Evolutionary conservation across 768 basidiomycete genomes (phyloP), one percentile per base, ranked within the genome.

Genomic region (Leccinum imitatum): DNA sequence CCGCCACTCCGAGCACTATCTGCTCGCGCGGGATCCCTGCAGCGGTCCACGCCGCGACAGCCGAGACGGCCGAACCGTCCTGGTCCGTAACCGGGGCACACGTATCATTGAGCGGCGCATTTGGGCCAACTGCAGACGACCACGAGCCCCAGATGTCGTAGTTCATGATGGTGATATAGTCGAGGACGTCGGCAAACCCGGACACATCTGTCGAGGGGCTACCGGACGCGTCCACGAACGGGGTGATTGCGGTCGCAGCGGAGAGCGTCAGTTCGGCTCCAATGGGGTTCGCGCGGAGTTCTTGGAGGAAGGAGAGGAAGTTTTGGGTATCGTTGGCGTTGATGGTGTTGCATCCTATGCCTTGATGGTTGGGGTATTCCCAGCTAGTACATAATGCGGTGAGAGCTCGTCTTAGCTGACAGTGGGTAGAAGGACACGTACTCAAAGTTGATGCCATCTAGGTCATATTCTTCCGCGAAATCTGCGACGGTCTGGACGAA

Each of bases 1-100:
- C 74, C 6, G 93, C 84, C 1, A 95, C 85, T 48, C 91, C 93
- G 7, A 98, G 83, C 11, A 93, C 84, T 57, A 95, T 89, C 75
- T 88, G 71, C 59, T 63, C 3, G 19, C 74, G 70, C 1, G 93
- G 91, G 67, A 97, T 87, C 4, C 91, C 90, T 30, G 93, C 93
- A 2, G 71, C 67, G 1, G 77, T 82, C 95, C 95, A 97, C 0
- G 82, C 79, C 6, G 77, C 70, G 54, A 97, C 81, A 9, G 90
- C 86, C 1, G 85, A 85, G 25, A 82, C 80, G 1, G 89, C 94
- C 57, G 92, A 95, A 4, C 93, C 92, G 13, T 73, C 71, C 56
- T 84, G 87, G 62, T 87, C 77, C 2, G 75, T 74, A 0, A 79
- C 63, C 46, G 84, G 76, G 0, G 85, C 83, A 71, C 95, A 96